Base-by-base conservation (phyloP, 2,329 filamentous ascomycete genomes). In the Neopestalotiopsis sp. region DNA sequence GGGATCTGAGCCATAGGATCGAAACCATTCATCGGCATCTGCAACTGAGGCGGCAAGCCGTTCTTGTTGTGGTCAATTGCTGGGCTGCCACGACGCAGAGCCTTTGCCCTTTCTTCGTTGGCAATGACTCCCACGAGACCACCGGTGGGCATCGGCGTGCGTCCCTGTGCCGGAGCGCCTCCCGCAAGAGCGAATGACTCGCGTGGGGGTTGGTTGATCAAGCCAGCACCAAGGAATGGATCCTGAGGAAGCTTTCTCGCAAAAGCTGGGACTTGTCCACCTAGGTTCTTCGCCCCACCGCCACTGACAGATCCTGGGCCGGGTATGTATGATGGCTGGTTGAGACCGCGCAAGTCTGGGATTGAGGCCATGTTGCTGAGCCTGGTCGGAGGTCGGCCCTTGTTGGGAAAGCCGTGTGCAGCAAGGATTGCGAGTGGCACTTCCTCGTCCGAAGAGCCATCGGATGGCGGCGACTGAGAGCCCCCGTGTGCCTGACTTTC, bases 81-180 rank as follows among this genome's bases (percentile, higher is more conserved):
- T 3, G 94, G 93, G 75, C 92, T 96, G 42, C 93, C 94, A 75
- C 94, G 86, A 74, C 94, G 87, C 84, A 94, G 85, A 38, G 94
- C 94, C 72, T 91, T 88, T 56, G 92, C 91, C 62, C 93, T 88
- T 79, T 97, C 94, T 80, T 97, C 94, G 66, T 85, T 92, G 42
- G 93, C 93, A 80, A 97, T 97, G 9, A 97, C 93, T 10, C 94
- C 94, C 24, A 97, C 92, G 12, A 97, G 85, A 12, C 94, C 94
- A 57, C 93, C 94, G 1, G 92, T 91, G 17, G 91, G 91, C 5
- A 86, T 76, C 32, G 80, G 72, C 56, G 10, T 38, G 4, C 80
- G 77, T 77, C 82, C 76, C 57, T 81, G 76, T 63, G 80, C 74
- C 72, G 85, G 71, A 24, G 83, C 77, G 30, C 89, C 89, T 57